phyloP scores from a whole-genome alignment of 2,329 filamentous ascomycete genomes.

The Didymella lethalis region DNA sequence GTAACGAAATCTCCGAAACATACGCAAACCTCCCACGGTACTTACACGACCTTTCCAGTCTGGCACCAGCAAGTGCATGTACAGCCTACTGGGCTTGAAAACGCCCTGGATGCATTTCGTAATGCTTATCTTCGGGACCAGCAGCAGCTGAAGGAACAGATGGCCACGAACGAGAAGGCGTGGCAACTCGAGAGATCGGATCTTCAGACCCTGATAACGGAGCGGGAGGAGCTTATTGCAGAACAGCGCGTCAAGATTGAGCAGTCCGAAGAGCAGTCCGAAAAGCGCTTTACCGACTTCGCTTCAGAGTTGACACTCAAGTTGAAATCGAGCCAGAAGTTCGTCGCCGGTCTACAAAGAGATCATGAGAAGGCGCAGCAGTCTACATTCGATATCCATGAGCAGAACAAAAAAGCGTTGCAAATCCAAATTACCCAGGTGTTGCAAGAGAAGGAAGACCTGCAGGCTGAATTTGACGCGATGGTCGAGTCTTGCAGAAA shows the following conservation, averaged over 20 bases:
- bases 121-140: slow-evolving; percentile 4
- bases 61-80: background rate
- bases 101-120: background rate
- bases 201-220: slow-evolving; percentile 19
- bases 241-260: slow-evolving; percentile 21
- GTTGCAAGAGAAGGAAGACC: slow-evolving; percentile 29
- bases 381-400: slow-evolving; percentile 16
- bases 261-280: background rate
- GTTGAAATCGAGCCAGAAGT: slow-evolving; percentile 35
- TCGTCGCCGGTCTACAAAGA: slow-evolving; percentile 36
- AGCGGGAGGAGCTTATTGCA: slow-evolving; percentile 21
- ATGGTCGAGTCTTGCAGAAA: slow-evolving; percentile 23
- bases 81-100: background rate
- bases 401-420: slow-evolving; percentile 24
- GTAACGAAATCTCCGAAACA: slow-evolving; percentile 25
- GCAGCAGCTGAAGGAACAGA: background rate
- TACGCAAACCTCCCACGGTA: background rate
- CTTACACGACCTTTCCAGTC: background rate
- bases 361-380: slow-evolving; percentile 38
- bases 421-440: slow-evolving; percentile 31
- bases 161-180: slow-evolving; percentile 3
- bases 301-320: slow-evolving; percentile 24
- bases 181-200: slow-evolving; percentile 18
- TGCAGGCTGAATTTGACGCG: slow-evolving; percentile 25
- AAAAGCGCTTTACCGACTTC: too few species aligned